Percentiles rank a stretch among this genome's conserved stretches.
phyloP scores from a whole-genome alignment of 2,329 filamentous ascomycete species.

The Leptographium procerum region DNA sequence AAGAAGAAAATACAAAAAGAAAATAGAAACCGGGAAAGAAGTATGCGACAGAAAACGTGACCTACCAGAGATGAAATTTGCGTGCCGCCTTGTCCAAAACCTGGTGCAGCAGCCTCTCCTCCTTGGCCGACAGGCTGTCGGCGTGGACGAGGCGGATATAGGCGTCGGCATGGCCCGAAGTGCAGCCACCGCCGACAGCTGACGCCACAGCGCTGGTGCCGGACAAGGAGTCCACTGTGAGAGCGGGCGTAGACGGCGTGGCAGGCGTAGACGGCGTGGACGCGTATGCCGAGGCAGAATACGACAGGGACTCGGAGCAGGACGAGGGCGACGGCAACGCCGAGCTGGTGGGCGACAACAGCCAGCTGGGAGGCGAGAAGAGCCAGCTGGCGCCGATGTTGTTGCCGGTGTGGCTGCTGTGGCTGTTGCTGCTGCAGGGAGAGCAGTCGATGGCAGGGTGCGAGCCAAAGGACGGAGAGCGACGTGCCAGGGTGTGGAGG shows the following conservation, averaged over 20 bases:
- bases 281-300: neutral
- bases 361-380: neutral
- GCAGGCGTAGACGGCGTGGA: neutral
- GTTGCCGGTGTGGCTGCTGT: too few relatives aligned
- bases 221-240: constrained; percentile 8
- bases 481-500: neutral
- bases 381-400: too few relatives aligned
- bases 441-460: neutral
- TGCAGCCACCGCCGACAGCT: neutral
- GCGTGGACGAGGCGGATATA: constrained; percentile 38
- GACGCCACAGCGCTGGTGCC: constrained; percentile 12
- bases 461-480: neutral
- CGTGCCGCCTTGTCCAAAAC: constrained; percentile 41
- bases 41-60: too few relatives aligned
- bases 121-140: constrained; percentile 30
- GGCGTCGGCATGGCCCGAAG: constrained; percentile 19
- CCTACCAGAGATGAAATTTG: constrained; percentile 33
- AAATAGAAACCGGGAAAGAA: too few relatives aligned
- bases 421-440: too few relatives aligned
- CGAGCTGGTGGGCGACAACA: neutral
- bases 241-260: constrained; percentile 3
- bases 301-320: neutral
- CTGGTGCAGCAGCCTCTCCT: constrained; percentile 34
- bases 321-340: neutral
- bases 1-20: neutral